A percentile compares a stretch with the other conserved stretches of the same genome.
These are phyloP conservation scores for Camellia oleifera DNA, from an alignment of 179 eudicot species.

Conservation along the genomic window DNA sequence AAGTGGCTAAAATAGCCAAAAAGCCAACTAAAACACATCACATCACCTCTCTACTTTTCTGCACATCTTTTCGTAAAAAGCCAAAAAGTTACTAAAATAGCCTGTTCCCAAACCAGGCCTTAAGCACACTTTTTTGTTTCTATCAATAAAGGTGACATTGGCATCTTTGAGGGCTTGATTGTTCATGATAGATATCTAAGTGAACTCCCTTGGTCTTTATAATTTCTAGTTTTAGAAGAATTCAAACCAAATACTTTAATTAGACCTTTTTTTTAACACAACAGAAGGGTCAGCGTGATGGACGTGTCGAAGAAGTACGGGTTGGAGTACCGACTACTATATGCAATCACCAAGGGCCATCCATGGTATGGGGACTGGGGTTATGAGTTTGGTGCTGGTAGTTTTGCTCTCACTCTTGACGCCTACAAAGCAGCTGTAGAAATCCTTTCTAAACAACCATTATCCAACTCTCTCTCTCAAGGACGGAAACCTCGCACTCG, in stretches of 20 bases:
- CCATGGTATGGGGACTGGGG: conserved; percentile 99
- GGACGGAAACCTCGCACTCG: conserved; percentile 74
- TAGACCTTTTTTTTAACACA: conserved; percentile 24
- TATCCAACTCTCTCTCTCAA: conserved; percentile 56
- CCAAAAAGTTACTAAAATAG: too few species aligned
- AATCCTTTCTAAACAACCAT: conserved; percentile 46
- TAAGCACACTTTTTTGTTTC: not conserved
- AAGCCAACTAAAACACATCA: too few species aligned
- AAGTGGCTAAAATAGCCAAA: not conserved
- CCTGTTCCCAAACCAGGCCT: too few species aligned
- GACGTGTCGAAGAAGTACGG: conserved; percentile 95
- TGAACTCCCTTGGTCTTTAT: not conserved
- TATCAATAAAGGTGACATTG: too few species aligned
- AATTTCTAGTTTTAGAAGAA: not conserved
- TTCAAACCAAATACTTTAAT: not conserved
- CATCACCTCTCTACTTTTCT: too few species aligned
- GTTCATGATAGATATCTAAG: not conserved
- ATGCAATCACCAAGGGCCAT: conserved; percentile 68
- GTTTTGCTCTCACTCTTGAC: conserved; percentile 66
- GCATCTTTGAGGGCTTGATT: not conserved
- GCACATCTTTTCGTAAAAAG: too few species aligned
- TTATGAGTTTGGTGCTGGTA: conserved; percentile 86
- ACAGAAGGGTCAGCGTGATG: conserved; percentile 93
- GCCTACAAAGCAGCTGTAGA: conserved; percentile 55
- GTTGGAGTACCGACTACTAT: conserved; percentile 78